Evolutionary conservation across 257 asterid genomes (phyloP), one percentile per base, ranked within the genome.

Genomic region (Solanum sitiens): DNA sequence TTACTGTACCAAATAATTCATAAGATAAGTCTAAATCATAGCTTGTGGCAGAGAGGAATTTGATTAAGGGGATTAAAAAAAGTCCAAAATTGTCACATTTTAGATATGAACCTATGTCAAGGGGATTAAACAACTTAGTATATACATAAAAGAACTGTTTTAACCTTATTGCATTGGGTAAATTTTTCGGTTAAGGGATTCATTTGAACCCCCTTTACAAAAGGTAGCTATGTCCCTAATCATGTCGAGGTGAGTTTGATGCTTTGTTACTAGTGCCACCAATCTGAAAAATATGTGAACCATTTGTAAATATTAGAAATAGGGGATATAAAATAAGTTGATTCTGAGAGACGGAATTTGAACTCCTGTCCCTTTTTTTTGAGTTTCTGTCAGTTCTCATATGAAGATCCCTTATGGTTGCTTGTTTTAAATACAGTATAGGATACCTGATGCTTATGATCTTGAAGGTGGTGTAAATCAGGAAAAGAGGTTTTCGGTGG

Each of bases 361-460:
- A 42, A 79, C n/a, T 79, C 63, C 21, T 44, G 25, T 79, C 23
- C 67, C 37, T 15, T 27, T 2, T 45, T 2, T 45, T 79, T 40
- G 40, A 79, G 65, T 44, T 79, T 27, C 18, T 79, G 8, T 25
- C 65, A 25, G 84, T 25, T 45, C 10, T 79, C 40, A 25, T 79
- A 15, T 25, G 84, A 27, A 25, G n/a, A 79, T 79, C 20, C 40
- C 65, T 79, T 44, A 79, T 25, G 12, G 25, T 79, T 45, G 9
- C 75, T 85, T 83, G 18, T 27, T 89, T 82, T 76, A 71, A 18
- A 75, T 91, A 84, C 98, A 95, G 99, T 95, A 94, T 90, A 93
- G 93, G 92, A 93, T 96, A 90, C 99, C 99, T 30, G 98, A 93
- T 16, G 93, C 93, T 25, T 93, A 93, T 85, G 94, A 92, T 89